Evolutionary conservation across 192 early-diverging fungal species (phyloP).

Genomic region (Entomortierella lignicola): DNA sequence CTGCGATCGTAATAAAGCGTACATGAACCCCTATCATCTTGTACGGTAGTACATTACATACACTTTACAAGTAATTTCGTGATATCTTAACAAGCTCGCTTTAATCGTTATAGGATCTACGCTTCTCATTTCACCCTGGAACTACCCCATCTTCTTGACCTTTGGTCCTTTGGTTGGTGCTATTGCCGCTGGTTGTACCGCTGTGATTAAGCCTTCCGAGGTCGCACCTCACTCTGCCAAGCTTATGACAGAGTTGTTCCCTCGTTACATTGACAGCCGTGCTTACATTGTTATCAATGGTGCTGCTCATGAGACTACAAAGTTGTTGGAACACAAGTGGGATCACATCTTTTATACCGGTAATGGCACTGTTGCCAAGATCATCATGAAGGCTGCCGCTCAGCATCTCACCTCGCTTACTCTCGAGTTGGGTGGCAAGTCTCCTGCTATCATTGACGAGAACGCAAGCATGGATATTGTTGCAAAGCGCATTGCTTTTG

Average conservation of each 20-base stretch:
- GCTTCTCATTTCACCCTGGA: constrained; percentile 62
- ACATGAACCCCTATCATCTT: too few relatives aligned
- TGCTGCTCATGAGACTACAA: constrained; percentile 79
- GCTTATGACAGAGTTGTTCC: constrained; percentile 71
- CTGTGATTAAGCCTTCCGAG: constrained; percentile 88
- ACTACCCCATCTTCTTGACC: constrained; percentile 71
- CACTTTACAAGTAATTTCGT: too few relatives aligned
- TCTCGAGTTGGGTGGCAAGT: constrained; percentile 96
- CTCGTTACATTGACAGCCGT: constrained; percentile 79
- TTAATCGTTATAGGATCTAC: background rate
- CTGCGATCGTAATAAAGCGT: background rate
- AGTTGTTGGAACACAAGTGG: constrained; percentile 78
- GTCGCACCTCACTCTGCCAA: constrained; percentile 73
- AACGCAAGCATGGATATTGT: constrained; percentile 72
- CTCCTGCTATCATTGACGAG: constrained; percentile 74
- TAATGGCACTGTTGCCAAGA: constrained; percentile 81
- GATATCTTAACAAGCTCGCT: too few relatives aligned
- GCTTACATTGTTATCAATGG: constrained; percentile 83
- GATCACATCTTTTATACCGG: constrained; percentile 98
- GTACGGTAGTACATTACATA: too few relatives aligned
- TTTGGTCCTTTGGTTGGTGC: constrained; percentile 83
- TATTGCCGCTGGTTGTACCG: constrained; percentile 91
- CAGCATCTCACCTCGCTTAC: constrained; percentile 87
- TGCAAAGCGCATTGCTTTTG: constrained; percentile 86
- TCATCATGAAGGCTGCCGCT: constrained; percentile 86